A percentile compares a stretch with the other conserved stretches of the same genome.
Conservation (phyloP, 2,329 filamentous ascomycete species). For the Aphanocladium album region DNA sequence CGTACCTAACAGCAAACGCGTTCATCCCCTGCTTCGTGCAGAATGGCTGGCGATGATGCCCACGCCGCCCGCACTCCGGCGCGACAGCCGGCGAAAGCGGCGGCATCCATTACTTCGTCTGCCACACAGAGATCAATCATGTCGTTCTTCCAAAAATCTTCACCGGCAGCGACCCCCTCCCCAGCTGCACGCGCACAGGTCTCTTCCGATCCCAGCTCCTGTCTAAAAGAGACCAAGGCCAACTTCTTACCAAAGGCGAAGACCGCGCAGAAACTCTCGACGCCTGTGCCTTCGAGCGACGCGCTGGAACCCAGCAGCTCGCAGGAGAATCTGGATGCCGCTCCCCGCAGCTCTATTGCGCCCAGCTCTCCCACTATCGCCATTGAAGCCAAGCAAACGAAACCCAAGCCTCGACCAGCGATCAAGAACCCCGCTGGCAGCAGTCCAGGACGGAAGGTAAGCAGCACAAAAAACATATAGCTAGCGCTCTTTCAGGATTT, state of each 20-base stretch:
- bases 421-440: conserved; percentile 44
- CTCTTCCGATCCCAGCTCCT: conserved; percentile 29
- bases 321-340: conserved; percentile 55
- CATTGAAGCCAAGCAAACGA: conserved; percentile 36
- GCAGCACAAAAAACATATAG: conserved; percentile 12
- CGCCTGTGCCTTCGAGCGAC: conserved; percentile 79
- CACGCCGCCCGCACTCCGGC: conserved; percentile 29
- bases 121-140: conserved; percentile 39
- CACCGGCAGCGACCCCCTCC: conserved; percentile 29
- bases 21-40: conserved; percentile 12
- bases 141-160: conserved; percentile 41
- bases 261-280: conserved; percentile 38
- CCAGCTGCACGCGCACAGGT: conserved; percentile 29
- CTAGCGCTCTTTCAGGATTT: not conserved
- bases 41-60: conserved; percentile 27
- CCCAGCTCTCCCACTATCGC: conserved; percentile 35
- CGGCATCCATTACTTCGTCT: conserved; percentile 25
- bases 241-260: conserved; percentile 33
- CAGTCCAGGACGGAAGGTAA: conserved; percentile 78
- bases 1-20: not conserved
- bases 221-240: conserved; percentile 37
- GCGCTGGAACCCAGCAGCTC: conserved; percentile 61
- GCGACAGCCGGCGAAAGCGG: conserved; percentile 22
- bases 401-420: conserved; percentile 36
- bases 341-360: conserved; percentile 44